phyloP scores from a whole-genome alignment of 345 rosid species.

The Arabis alpina region DNA sequence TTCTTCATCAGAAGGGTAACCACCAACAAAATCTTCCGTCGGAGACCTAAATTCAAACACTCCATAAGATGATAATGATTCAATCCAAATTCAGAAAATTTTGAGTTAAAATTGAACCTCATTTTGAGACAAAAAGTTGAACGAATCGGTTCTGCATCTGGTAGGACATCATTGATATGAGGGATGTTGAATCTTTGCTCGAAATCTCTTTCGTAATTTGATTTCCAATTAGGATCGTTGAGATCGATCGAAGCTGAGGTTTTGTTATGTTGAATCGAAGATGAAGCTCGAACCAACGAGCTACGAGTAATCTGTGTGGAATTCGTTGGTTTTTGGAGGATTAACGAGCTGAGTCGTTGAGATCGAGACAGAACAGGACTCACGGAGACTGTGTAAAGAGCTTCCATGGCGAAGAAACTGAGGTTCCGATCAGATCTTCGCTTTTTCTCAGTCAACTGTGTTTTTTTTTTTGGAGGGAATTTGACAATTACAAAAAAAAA shows the following conservation, averaged over 20 bases:
- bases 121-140: constrained; percentile 90
- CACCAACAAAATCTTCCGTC: constrained; percentile 64
- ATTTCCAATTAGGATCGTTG: constrained; percentile 78
- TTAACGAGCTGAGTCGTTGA: constrained; percentile 40
- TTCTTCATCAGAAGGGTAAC: constrained; percentile 90
- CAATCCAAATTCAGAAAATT: background rate
- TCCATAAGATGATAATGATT: background rate
- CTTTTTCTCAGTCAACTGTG: constrained; percentile 19
- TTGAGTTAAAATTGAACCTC: constrained; percentile 51
- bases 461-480: constrained; percentile 25
- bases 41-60: constrained; percentile 58
- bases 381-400: constrained; percentile 37
- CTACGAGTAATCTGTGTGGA: background rate
- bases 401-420: constrained; percentile 45
- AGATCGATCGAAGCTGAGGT: constrained; percentile 52
- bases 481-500: constrained; percentile 16
- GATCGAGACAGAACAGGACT: constrained; percentile 9
- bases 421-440: constrained; percentile 34
- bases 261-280: constrained; percentile 5
- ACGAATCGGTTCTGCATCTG: constrained; percentile 65
- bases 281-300: constrained; percentile 30
- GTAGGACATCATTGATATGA: constrained; percentile 74
- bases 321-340: constrained; percentile 30
- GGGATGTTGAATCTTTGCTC: constrained; percentile 76
- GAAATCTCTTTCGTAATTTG: constrained; percentile 69